Evolutionary conservation across 805 yeast species (phyloP).

Genomic region (Monosporozyma servazzii): DNA sequence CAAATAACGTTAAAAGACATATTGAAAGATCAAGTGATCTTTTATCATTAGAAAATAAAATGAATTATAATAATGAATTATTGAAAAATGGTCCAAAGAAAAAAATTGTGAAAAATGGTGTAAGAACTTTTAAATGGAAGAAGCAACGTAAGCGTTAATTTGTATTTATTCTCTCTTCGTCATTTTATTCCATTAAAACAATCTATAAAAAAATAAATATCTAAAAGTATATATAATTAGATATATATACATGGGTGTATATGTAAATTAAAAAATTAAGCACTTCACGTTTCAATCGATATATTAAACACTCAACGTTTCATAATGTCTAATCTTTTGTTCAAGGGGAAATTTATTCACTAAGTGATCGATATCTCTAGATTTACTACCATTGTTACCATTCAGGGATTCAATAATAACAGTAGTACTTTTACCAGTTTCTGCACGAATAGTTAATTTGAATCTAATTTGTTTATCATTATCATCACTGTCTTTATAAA

Average conservation of each 20-base stretch:
- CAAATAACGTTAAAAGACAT: slow-evolving; percentile 41
- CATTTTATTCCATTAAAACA: background rate
- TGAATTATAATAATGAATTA: slow-evolving; percentile 73
- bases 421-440: background rate
- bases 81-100: slow-evolving; percentile 87
- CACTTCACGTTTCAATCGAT: no score
- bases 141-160: slow-evolving; percentile 52
- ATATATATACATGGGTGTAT: background rate
- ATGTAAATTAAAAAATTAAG: background rate
- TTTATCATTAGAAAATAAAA: slow-evolving; percentile 54
- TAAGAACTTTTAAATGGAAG: slow-evolving; percentile 74
- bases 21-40: slow-evolving; percentile 64
- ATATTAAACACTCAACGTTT: background rate
- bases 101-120: slow-evolving; percentile 64
- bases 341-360: background rate
- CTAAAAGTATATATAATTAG: background rate
- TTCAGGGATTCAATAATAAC: background rate
- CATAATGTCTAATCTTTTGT: background rate
- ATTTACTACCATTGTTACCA: background rate
- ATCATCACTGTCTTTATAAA: background rate
- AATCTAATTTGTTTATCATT: slow-evolving; percentile 12
- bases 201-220: no score
- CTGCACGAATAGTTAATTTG: slow-evolving; percentile 16
- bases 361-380: background rate
- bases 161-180: background rate